phyloP scores from a whole-genome alignment of 805 yeast genomes.

The Maudiozyma serrabonitensis region DNA sequence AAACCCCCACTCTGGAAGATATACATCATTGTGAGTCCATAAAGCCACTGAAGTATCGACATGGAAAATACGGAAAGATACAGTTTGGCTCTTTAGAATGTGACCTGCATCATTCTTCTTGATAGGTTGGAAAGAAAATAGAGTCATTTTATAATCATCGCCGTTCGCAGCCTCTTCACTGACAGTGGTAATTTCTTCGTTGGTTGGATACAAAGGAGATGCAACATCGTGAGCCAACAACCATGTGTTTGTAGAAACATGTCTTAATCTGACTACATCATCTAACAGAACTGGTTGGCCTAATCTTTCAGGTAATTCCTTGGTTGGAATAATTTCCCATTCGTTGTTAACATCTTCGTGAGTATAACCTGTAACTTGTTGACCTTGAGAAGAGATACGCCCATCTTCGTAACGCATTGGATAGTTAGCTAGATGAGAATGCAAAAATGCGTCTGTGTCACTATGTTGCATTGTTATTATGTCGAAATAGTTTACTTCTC shows the following conservation, averaged over 20 bases:
- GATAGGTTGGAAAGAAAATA: constrained; percentile 62
- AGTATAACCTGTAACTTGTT: constrained; percentile 74
- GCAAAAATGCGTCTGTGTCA: constrained; percentile 68
- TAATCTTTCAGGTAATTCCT: constrained; percentile 32
- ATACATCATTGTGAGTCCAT: constrained; percentile 82
- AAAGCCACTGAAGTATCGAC: constrained; percentile 82
- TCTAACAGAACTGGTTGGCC: constrained; percentile 54
- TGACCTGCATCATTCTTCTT: constrained; percentile 42
- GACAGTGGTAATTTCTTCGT: constrained; percentile 83
- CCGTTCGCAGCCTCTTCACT: constrained; percentile 48
- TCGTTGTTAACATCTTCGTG: constrained; percentile 57
- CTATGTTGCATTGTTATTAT: constrained; percentile 68
- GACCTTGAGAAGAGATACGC: constrained; percentile 86
- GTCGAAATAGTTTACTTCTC: constrained; percentile 67
- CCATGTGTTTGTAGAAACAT: constrained; percentile 68
- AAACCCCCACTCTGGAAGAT: constrained; percentile 93
- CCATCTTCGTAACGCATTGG: constrained; percentile 96
- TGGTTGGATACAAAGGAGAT: constrained; percentile 84
- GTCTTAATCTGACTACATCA: constrained; percentile 70
- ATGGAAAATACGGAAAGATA: constrained; percentile 64
- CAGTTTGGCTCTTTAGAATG: constrained; percentile 51
- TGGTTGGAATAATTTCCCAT: constrained; percentile 76
- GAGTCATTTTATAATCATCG: constrained; percentile 56
- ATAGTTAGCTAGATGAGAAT: constrained; percentile 67
- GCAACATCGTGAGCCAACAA: constrained; percentile 92